Evolutionary conservation across 768 basidiomycete species (phyloP).

Genomic region (Collybiopsis luxurians): DNA sequence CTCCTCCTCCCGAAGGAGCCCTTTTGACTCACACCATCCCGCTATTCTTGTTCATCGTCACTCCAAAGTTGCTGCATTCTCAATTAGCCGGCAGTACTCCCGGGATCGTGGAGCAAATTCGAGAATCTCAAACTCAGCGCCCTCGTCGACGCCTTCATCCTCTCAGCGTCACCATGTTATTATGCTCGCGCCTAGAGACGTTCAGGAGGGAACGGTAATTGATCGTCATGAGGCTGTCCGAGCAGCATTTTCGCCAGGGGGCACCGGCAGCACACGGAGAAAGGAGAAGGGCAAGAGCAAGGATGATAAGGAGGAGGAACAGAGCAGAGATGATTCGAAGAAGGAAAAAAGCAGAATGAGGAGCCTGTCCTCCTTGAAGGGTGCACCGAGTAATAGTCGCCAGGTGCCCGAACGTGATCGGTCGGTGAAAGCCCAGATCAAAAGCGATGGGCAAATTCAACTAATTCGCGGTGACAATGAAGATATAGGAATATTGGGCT

Average conservation of each 20-base stretch:
- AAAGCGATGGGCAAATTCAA: neutral
- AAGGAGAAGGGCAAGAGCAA: neutral
- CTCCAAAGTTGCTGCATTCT: constrained; percentile 6
- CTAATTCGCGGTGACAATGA: neutral
- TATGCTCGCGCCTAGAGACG: constrained; percentile 5
- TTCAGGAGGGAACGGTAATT: constrained; percentile 6
- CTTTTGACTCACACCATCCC: neutral
- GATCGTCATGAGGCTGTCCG: neutral
- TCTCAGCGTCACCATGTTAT: neutral
- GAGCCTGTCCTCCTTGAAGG: neutral
- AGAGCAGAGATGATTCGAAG: neutral
- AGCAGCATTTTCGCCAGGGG: constrained; percentile 1
- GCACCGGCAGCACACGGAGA: neutral
- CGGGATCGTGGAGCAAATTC: neutral
- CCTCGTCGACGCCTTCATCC: neutral
- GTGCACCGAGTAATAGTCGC: neutral
- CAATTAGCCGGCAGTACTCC: neutral
- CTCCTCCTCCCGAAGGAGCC: neutral
- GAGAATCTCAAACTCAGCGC: neutral
- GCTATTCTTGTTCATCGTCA: constrained; percentile 6
- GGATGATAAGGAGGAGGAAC: neutral
- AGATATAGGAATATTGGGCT: neutral
- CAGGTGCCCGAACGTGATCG: too few species aligned
- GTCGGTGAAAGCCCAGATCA: neutral
- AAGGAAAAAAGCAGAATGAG: neutral